These are phyloP conservation scores for Backusella sp. DNA, from an alignment of 192 early-diverging fungal species.

Conservation along the genomic window DNA sequence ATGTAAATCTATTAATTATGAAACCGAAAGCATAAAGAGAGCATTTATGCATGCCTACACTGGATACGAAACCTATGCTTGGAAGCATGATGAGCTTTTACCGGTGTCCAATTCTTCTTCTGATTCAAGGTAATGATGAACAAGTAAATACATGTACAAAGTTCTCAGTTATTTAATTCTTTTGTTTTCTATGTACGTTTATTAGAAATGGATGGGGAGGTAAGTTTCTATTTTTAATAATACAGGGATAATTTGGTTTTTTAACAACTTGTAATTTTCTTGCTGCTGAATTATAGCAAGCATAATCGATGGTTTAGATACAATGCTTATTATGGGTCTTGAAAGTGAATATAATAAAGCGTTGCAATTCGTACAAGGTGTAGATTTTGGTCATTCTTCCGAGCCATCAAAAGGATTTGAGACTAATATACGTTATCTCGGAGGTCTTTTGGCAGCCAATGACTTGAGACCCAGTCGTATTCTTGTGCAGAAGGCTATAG, in stretches of 20 bases:
- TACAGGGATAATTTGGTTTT: background rate
- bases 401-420: constrained; percentile 72
- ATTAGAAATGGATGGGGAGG: constrained; percentile 54
- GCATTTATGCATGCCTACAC: constrained; percentile 67
- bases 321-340: constrained; percentile 82
- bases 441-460: constrained; percentile 79
- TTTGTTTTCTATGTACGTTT: constrained; percentile 2
- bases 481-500: constrained; percentile 64
- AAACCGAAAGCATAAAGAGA: constrained; percentile 45
- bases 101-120: constrained; percentile 30
- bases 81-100: constrained; percentile 64
- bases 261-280: background rate
- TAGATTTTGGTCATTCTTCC: constrained; percentile 50
- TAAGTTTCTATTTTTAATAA: background rate
- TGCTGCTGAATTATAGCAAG: constrained; percentile 43
- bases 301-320: constrained; percentile 85
- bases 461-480: constrained; percentile 68
- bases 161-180: background rate
- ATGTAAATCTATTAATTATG: constrained; percentile 13
- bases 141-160: background rate
- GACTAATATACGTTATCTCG: constrained; percentile 75
- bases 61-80: constrained; percentile 73
- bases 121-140: constrained; percentile 23
- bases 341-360: constrained; percentile 20
- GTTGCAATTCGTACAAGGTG: constrained; percentile 12